Evolutionary conservation across 169 alveolate species (phyloP), one percentile per base, ranked within the genome.

Genomic region (Ichthyophthirius multifiliis): DNA sequence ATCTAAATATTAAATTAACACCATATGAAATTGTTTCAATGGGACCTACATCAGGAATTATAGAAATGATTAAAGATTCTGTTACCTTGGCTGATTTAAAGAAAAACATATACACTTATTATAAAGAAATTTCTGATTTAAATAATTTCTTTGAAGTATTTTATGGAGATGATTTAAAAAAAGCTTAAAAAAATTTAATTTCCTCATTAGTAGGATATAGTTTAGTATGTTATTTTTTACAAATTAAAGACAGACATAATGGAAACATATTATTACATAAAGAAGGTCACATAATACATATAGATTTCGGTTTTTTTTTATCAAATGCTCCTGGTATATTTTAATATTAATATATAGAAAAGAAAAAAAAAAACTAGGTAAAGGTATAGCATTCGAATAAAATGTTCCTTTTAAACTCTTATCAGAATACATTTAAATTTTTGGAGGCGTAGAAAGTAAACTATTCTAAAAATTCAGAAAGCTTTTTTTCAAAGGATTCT

Each of bases 181-280:
- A 67, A 12, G 86, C 86, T 37, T 23, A 73, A 41, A 27, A 63
- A 23, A 81, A 81, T 27, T 65, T 88, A 71, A 78, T 83, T 55
- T 43, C 73, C 76, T 45, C 90, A 31, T 31, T 95, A 37, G 97
- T 96, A 35, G 96, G 95, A 1, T 95, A 95, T 83, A 88, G 95
- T 30, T 46, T 92, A 23, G 91, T 95, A 3, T 95, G 98, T 83
- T 93, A 91, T 82, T 83, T 95, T 30, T 82, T 95, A 27, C 88
- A 94, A 82, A 90, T 95, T n/a, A 95, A 94, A 83, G 98, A 95
- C 73, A 91, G 98, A 76, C 98, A 95, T 65, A 95, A 93, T 90
- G 98, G 97, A 20, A 95, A 95, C 82, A 95, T 95, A 23, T 75
- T 95, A 75, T 78, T 95, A 30, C 96, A 94, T 85, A 89, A 89